phyloP scores from a whole-genome alignment of 805 yeast genomes.

The Kockiozyma suomiensis region DNA sequence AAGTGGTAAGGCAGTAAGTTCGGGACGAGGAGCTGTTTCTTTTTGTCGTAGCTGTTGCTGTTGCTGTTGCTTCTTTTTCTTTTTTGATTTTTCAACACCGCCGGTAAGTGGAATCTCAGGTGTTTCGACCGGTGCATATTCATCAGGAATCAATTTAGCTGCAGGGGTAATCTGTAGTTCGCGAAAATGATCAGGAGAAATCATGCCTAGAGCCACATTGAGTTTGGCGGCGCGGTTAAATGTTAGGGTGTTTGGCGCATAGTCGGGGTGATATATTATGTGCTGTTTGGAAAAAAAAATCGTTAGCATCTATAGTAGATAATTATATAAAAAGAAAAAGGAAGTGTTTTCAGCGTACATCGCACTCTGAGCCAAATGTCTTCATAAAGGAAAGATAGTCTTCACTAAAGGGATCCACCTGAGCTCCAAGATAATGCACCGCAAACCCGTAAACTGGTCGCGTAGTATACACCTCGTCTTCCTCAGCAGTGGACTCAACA shows the following conservation, averaged over 20 bases:
- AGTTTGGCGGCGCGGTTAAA: conserved; percentile 56
- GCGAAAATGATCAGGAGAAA: conserved; percentile 40
- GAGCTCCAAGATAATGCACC: conserved; percentile 76
- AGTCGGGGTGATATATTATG: conserved; percentile 69
- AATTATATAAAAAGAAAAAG: not conserved
- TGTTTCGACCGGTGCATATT: conserved; percentile 6
- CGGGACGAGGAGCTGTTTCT: not conserved
- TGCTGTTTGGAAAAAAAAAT: too few species aligned
- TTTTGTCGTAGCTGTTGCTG: not conserved
- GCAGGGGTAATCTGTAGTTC: conserved; percentile 1
- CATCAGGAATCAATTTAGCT: not conserved
- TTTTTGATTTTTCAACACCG: not conserved
- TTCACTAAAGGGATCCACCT: conserved; percentile 51
- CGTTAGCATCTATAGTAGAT: too few species aligned
- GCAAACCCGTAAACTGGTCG: conserved; percentile 48
- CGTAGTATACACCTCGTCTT: not conserved
- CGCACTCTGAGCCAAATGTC: conserved; percentile 52
- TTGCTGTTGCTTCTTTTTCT: not conserved
- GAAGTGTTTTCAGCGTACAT: conserved; percentile 13
- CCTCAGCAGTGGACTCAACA: not conserved
- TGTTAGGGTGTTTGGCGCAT: conserved; percentile 63
- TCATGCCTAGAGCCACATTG: conserved; percentile 36
- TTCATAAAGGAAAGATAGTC: conserved; percentile 51
- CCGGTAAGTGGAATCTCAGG: not conserved
- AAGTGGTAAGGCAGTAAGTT: conserved; percentile 7